These are phyloP conservation scores for Chrysosporium queenslandicum DNA, from an alignment of 2,329 filamentous ascomycete species.

Conservation along the genomic window DNA sequence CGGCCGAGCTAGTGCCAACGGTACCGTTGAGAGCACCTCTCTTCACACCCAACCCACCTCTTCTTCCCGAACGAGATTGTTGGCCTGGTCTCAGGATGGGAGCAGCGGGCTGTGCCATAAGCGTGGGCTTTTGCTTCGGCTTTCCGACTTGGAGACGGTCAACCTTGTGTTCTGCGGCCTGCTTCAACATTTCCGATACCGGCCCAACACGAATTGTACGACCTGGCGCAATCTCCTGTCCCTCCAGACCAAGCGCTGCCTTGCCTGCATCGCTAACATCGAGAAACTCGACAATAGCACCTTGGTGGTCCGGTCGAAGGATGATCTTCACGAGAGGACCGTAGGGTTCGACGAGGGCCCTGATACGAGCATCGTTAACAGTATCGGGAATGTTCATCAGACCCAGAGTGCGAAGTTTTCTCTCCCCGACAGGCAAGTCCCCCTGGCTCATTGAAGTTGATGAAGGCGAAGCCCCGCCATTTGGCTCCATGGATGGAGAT, in stretches of 20 bases:
- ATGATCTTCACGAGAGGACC: conserved; percentile 66
- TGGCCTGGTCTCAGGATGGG: conserved; percentile 40
- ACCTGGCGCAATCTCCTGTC: conserved; percentile 37
- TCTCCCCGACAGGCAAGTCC: conserved; percentile 34
- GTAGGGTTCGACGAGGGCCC: conserved; percentile 58
- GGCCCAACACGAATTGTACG: conserved; percentile 41
- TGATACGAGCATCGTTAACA: conserved; percentile 76
- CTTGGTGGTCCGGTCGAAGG: conserved; percentile 69
- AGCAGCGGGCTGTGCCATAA: conserved; percentile 26
- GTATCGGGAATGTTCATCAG: conserved; percentile 85
- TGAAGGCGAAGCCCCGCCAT: conserved; percentile 22
- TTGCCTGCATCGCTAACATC: conserved; percentile 61
- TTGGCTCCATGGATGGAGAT: conserved; percentile 29
- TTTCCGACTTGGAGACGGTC: conserved; percentile 34
- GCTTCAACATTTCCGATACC: conserved; percentile 42
- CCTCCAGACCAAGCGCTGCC: conserved; percentile 38
- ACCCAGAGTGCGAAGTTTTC: conserved; percentile 60
- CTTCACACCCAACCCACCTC: conserved; percentile 44
- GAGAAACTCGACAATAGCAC: conserved; percentile 74
- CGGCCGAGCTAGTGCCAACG: not conserved
- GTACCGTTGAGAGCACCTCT: conserved; percentile 11
- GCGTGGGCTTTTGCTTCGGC: conserved; percentile 7
- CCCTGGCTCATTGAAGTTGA: conserved; percentile 37
- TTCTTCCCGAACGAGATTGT: conserved; percentile 35
- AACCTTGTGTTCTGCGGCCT: conserved; percentile 34